Base-by-base conservation (phyloP, 176 grass and related monocot genomes). In the Metroxylon sagu region DNA sequence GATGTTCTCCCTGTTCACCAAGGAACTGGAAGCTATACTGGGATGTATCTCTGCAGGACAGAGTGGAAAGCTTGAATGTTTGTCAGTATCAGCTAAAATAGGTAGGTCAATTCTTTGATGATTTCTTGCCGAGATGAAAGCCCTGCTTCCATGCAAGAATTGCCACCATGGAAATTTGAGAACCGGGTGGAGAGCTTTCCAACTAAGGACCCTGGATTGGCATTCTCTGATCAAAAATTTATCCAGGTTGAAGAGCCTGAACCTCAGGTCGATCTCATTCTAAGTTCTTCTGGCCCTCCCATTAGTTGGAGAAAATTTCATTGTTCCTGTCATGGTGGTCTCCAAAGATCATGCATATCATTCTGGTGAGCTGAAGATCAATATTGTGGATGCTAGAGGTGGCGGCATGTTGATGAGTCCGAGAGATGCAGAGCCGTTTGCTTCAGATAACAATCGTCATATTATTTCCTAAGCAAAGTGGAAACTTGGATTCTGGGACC, bases 311-410 rank as follows among this genome's bases (percentile, higher is more conserved):
- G 93, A 98, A 60, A 74, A 77, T 58, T 98, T 92, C 73, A 54
- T 56, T 59, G 50, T 92, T 50, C 93, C 84, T 27, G 72, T 92
- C 60, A 82, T 67, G 18, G 66, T 98, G 57, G 19, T 76, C 29
- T 85, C 87, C 50, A 98, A 81, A 79, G 87, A 81, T 21, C 87
- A 89, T 29, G 60, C 72, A 62, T 55, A 92, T 50, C 76, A 82
- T 88, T 87, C 70, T 70, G 93, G 87, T 58, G 93, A 98, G 71
- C 79, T 98, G 74, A 98, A 98, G 71, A 85, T 98, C 82, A 98
- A 98, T 76, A 85, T 98, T 56, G 84, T 98, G 1, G 93, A 98
- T 58, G 93, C 93, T 52, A 83, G 77, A 83, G 93, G 93, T 54
- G 86, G 86, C 66, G 93, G 93, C 58, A 65, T 85, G 53, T 71